Evolutionary conservation across 176 grass and related monocot species (phyloP).

Genomic region (Rhynchospora breviuscula): DNA sequence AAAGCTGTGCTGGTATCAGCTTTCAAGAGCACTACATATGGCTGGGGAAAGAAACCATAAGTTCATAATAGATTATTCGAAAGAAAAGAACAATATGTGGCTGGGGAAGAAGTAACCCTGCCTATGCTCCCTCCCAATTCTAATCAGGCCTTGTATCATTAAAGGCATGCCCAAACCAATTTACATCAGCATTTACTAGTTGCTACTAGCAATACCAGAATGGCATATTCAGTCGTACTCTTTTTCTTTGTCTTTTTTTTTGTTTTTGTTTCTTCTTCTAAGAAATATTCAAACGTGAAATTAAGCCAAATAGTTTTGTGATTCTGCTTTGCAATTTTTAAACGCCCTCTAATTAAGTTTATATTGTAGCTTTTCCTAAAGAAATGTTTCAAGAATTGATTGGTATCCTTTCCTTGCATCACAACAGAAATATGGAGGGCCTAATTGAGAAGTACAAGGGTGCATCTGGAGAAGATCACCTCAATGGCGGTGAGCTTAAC

Average conservation of each 20-base stretch:
- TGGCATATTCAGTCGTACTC: neutral
- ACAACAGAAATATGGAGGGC: constrained; percentile 26
- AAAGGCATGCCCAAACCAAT: neutral
- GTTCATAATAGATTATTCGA: neutral
- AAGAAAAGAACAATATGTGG: neutral
- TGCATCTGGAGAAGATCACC: constrained; percentile 13
- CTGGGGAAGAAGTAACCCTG: neutral
- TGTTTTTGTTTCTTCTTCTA: neutral
- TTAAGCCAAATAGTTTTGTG: neutral
- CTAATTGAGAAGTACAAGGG: constrained; percentile 34
- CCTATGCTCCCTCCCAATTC: neutral
- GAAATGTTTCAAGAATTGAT: neutral
- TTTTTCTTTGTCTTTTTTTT: neutral
- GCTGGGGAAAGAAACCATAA: neutral
- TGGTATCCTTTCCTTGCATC: neutral
- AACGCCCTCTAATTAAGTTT: neutral
- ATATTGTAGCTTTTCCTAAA: neutral
- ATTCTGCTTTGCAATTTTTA: neutral
- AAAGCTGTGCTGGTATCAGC: neutral
- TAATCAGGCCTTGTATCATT: neutral
- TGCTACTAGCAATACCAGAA: neutral
- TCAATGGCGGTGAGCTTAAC: neutral
- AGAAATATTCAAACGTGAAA: neutral
- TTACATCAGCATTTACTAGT: neutral
- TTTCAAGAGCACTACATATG: too few species aligned